Conservation (phyloP, 169 alveolate species). For the Blepharisma undulans region DNA sequence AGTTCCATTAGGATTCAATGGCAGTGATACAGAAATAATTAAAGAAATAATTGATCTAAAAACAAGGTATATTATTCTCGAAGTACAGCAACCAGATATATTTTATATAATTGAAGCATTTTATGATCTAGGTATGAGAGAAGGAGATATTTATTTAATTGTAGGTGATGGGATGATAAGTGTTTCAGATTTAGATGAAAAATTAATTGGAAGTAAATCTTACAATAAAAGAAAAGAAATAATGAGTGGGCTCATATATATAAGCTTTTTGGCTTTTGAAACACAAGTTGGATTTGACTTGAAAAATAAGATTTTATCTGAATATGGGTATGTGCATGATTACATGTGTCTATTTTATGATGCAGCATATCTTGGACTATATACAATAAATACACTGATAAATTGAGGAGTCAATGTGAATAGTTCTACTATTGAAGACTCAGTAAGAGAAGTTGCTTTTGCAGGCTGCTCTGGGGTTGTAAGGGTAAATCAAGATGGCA, state of each 20-base stretch:
- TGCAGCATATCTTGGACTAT: neutral
- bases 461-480: neutral
- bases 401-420: neutral
- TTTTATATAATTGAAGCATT: neutral
- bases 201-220: neutral
- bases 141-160: neutral
- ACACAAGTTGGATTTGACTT: neutral
- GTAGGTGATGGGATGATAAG: neutral
- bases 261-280: neutral
- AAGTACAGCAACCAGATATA: neutral
- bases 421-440: neutral
- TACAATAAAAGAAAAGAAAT: neutral
- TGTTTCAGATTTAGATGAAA: neutral
- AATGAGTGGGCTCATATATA: neutral
- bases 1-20: neutral
- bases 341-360: neutral
- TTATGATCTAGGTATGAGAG: neutral
- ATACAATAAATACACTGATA: neutral
- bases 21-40: neutral
- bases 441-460: neutral
- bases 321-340: neutral
- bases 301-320: neutral
- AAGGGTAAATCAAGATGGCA: neutral
- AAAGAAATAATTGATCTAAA: neutral
- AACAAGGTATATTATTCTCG: neutral